A percentile compares a stretch with the other conserved stretches of the same genome.
These are phyloP conservation scores for Seminavis robusta DNA, from an alignment of 108 stramenopile genomes.

Conservation along the genomic window DNA sequence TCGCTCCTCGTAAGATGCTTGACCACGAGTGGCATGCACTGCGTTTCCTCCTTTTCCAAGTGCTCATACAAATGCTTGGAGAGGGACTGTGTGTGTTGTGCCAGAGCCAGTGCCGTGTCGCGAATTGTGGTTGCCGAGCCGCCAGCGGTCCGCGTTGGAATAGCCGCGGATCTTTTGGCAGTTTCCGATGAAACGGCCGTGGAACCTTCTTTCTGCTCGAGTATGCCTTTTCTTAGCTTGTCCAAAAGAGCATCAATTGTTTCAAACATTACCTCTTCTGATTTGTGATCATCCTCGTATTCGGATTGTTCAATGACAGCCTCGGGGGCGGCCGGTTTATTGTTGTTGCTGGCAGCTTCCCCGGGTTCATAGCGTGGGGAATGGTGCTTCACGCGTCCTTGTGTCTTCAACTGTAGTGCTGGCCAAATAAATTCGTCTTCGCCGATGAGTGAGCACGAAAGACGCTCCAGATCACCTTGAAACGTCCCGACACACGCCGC, in stretches of 20 bases:
- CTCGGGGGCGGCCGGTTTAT: neutral
- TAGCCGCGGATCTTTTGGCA: neutral
- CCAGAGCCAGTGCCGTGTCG: conserved; percentile 36
- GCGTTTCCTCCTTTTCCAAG: conserved; percentile 85
- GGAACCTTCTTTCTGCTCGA: conserved; percentile 7
- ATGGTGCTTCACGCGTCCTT: conserved; percentile 33
- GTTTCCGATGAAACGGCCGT: neutral
- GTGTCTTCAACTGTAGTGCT: conserved; percentile 71
- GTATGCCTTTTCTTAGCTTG: conserved; percentile 43
- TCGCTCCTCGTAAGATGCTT: conserved; percentile 78
- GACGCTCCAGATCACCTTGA: conserved; percentile 91
- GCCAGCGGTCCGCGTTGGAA: neutral
- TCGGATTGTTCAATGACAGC: conserved; percentile 74
- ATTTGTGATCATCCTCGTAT: conserved; percentile 92
- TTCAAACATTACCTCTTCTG: conserved; percentile 87
- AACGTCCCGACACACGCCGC: conserved; percentile 70
- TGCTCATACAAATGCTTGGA: conserved; percentile 72
- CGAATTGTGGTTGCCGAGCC: neutral
- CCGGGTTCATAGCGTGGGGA: conserved; percentile 7
- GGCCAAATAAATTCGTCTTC: conserved; percentile 98
- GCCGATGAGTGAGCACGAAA: conserved; percentile 94
- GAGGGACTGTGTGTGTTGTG: conserved; percentile 42
- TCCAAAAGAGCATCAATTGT: conserved; percentile 65
- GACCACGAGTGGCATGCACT: conserved; percentile 84
- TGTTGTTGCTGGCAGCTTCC: conserved; percentile 5